Base-by-base conservation (phyloP, 331 rosid species). In the Stylosanthes scabra region DNA sequence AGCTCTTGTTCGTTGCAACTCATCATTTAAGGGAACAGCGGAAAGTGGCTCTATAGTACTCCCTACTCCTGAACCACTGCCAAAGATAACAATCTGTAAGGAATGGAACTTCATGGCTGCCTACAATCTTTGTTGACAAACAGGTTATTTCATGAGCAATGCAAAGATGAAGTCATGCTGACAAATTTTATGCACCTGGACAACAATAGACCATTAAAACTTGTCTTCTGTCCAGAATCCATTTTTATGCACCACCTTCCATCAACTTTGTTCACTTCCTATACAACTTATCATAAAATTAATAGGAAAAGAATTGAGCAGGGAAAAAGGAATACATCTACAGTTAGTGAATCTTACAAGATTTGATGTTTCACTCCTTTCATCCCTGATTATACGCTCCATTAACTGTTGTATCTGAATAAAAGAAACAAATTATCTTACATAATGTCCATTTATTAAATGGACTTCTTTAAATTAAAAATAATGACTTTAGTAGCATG, bases 161-260 rank as follows among this genome's bases (percentile, higher is more conserved):
- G 64, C 76, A 29, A 28, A 61, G 57, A 55, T 45, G 46, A 78
- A 72, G 60, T 61, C 70, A 77, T 63, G 79, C 62, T 45, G 68
- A 39, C 52, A 74, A 74, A 65, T 46, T 72, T 74, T 57, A 80
- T 75, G 78, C 75, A 94, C 99, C 99, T 94, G 80, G 96, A 85
- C 78, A 94, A 68, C 71, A 89, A 68, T 37, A 94, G 93, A 83
- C 96, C 97, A 81, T 86, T 83, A 46, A 88, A 78, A 77, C 76
- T 80, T 61, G 88, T 83, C 79, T 78, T 79, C 69, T 83, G 89
- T 66, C 83, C 83, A 59, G 84, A 83, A 72, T 77, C 83, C 46
- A 88, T 86, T 77, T 80, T 88, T 74, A 91, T 65, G 76, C 97
- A 89, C 99, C 97, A 94, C 88, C 99, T 89, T 74, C 99, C 99